phyloP scores from a whole-genome alignment of 768 basidiomycete species.

The Serendipita sp. region DNA sequence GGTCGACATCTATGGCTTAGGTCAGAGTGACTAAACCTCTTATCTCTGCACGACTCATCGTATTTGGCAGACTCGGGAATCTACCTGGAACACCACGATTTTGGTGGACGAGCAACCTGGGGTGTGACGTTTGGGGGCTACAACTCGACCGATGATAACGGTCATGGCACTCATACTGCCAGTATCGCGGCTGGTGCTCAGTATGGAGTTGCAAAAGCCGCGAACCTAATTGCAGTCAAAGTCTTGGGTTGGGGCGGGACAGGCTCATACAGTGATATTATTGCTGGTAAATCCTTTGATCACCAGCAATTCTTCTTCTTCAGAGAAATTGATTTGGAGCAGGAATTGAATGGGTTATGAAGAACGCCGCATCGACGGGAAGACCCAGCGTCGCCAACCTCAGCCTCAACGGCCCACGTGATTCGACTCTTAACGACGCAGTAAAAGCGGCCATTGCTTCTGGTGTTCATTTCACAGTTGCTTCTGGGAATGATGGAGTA shows the following conservation, averaged over 20 bases:
- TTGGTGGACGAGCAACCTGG: constrained; percentile 29
- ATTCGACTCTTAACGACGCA: constrained; percentile 21
- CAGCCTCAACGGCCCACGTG: neutral
- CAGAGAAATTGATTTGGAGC: neutral
- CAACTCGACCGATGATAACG: neutral
- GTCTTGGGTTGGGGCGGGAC: neutral
- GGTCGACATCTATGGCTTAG: neutral
- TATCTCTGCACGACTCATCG: neutral
- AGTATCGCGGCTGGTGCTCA: constrained; percentile 17
- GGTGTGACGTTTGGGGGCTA: constrained; percentile 23
- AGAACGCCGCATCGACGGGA: constrained; percentile 12
- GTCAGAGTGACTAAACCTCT: neutral
- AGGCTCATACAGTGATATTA: neutral
- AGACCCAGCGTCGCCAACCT: constrained; percentile 3
- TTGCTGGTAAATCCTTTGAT: constrained; percentile 1
- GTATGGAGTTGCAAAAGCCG: constrained; percentile 10
- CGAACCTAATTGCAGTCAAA: constrained; percentile 1
- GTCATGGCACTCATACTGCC: constrained; percentile 7
- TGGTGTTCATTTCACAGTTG: constrained; percentile 23
- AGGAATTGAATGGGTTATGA: constrained; percentile 23
- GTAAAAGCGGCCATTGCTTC: constrained; percentile 18
- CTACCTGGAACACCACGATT: constrained; percentile 19
- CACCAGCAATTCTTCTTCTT: neutral
- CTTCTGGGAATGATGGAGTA: constrained; percentile 24
- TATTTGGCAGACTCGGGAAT: neutral